Evolutionary conservation across 1,284 basidiomycete genomes (phyloP).

Genomic region (Pyrrhoderma noxium): DNA sequence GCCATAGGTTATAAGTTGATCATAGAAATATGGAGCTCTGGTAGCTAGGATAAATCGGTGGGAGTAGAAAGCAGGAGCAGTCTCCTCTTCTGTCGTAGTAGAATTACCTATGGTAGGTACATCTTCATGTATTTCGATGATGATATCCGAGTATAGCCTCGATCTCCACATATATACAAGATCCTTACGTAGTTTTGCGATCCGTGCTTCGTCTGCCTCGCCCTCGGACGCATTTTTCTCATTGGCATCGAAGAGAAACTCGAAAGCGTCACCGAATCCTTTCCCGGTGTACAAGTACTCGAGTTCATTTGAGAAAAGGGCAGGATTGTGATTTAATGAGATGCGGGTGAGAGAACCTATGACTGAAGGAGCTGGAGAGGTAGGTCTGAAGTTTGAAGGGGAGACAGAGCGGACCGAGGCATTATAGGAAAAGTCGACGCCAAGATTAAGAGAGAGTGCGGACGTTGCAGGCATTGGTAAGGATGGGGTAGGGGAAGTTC

Average conservation of each 20-base stretch:
- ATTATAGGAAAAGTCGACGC: slow-evolving; percentile 33
- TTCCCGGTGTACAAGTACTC: slow-evolving; percentile 89
- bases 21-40: slow-evolving; percentile 82
- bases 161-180: slow-evolving; percentile 95
- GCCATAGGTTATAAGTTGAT: slow-evolving; percentile 59
- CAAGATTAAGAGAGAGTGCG: slow-evolving; percentile 49
- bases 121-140: slow-evolving; percentile 65
- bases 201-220: slow-evolving; percentile 60
- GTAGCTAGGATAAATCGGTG: slow-evolving; percentile 91
- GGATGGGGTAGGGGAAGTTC: slow-evolving; percentile 41
- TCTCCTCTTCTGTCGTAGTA: slow-evolving; percentile 44
- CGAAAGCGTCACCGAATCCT: slow-evolving; percentile 81
- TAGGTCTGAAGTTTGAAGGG: slow-evolving; percentile 41
- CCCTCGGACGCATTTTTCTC: slow-evolving; percentile 54
- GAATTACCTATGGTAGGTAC: slow-evolving; percentile 37
- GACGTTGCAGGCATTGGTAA: slow-evolving; percentile 53
- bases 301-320: slow-evolving; percentile 78
- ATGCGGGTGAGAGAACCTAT: slow-evolving; percentile 43
- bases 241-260: slow-evolving; percentile 75
- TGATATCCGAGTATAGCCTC: slow-evolving; percentile 85
- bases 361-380: slow-evolving; percentile 39
- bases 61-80: slow-evolving; percentile 79
- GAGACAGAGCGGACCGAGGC: slow-evolving; percentile 20
- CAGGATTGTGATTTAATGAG: slow-evolving; percentile 61
- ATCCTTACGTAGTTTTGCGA: slow-evolving; percentile 86